Conservation (phyloP, 768 basidiomycete genomes). For the Tulasnella sp. region DNA sequence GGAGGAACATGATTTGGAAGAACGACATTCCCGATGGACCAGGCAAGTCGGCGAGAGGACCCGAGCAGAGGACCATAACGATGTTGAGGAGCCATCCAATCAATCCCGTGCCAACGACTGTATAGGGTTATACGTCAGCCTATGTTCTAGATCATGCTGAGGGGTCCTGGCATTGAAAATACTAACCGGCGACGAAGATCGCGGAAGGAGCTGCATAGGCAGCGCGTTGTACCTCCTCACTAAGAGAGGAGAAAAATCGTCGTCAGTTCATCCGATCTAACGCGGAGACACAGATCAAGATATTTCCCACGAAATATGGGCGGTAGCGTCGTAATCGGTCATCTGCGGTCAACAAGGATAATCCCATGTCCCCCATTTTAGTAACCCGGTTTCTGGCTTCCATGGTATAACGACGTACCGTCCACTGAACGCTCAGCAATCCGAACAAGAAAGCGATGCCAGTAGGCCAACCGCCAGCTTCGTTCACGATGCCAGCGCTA, state of each 20-base stretch:
- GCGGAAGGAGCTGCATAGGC: conserved; percentile 68
- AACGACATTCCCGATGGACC: conserved; percentile 63
- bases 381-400: conserved; percentile 53
- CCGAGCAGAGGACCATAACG: conserved; percentile 78
- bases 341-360: conserved; percentile 40
- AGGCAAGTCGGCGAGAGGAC: conserved; percentile 63
- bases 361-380: neutral
- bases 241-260: conserved; percentile 10
- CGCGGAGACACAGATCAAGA: neutral
- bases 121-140: neutral
- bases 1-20: conserved; percentile 64
- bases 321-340: conserved; percentile 45
- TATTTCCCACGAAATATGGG: conserved; percentile 69
- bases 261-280: neutral
- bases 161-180: neutral
- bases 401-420: conserved; percentile 43
- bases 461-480: conserved; percentile 70
- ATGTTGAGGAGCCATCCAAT: conserved; percentile 88
- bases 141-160: neutral
- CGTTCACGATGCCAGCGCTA: conserved; percentile 65
- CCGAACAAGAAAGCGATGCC: conserved; percentile 84
- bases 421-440: conserved; percentile 83
- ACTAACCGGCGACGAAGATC: conserved; percentile 54
- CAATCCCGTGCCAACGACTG: conserved; percentile 69
- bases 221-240: conserved; percentile 75